Percentiles rank a stretch among this genome's conserved stretches.
These are phyloP conservation scores for Styphnolobium japonicum DNA, from an alignment of 306 rosid genomes.

Conservation along the genomic window DNA sequence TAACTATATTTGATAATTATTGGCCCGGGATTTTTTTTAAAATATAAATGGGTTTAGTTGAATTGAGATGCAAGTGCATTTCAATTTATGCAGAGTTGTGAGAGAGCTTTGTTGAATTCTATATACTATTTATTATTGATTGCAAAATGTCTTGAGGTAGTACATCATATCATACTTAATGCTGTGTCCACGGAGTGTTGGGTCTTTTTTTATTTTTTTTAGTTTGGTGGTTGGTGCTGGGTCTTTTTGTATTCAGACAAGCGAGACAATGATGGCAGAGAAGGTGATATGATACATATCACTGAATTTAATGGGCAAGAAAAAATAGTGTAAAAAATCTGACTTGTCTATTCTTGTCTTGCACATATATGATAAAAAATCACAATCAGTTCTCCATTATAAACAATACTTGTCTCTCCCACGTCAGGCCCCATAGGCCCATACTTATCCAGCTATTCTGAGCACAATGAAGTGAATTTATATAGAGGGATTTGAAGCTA, in stretches of 20 bases:
- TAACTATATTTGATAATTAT: too few relatives aligned
- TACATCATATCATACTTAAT: neutral
- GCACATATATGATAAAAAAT: neutral
- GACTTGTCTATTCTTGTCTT: neutral
- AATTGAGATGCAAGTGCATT: too few relatives aligned
- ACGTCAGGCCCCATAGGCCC: constrained; percentile 4
- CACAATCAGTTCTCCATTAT: neutral
- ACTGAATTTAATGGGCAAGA: neutral
- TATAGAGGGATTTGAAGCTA: neutral
- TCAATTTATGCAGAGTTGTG: too few relatives aligned
- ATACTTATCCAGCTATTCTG: neutral
- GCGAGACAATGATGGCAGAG: neutral
- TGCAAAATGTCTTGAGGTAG: neutral
- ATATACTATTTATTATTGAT: neutral
- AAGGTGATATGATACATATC: neutral
- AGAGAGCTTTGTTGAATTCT: too few relatives aligned
- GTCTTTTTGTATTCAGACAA: too few relatives aligned
- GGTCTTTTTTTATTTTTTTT: neutral
- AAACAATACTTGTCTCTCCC: neutral
- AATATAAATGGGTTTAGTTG: too few relatives aligned
- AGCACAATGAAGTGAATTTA: constrained; percentile 10
- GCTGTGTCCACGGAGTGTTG: neutral
- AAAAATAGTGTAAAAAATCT: neutral
- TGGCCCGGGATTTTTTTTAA: too few relatives aligned
- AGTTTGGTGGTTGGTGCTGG: too few relatives aligned